phyloP scores from a whole-genome alignment of 2,329 filamentous ascomycete genomes.

The Xylariaceae sp. region DNA sequence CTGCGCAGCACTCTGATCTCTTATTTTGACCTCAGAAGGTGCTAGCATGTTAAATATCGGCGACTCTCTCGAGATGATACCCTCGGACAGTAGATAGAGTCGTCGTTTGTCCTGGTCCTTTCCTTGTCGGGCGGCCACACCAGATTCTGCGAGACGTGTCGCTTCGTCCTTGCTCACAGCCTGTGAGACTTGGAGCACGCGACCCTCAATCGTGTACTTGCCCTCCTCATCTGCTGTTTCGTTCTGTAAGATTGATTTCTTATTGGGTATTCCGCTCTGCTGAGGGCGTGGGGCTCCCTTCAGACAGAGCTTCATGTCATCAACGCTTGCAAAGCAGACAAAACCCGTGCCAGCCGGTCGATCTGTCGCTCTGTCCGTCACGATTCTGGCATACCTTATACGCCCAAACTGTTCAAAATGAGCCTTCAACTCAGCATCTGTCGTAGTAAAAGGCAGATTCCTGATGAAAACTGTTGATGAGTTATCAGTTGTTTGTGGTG shows the following conservation, averaged over 20 bases:
- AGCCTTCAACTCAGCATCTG: slow-evolving; percentile 74
- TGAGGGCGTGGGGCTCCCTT: slow-evolving; percentile 64
- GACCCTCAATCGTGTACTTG: slow-evolving; percentile 84
- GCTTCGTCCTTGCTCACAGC: slow-evolving; percentile 85
- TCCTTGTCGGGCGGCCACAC: slow-evolving; percentile 58
- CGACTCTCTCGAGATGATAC: slow-evolving; percentile 73
- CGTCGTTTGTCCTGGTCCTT: slow-evolving; percentile 83
- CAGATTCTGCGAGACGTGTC: slow-evolving; percentile 66
- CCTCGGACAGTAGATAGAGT: slow-evolving; percentile 83
- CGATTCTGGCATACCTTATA: slow-evolving; percentile 87
- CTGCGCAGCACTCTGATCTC: slow-evolving; percentile 81
- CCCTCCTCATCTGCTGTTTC: slow-evolving; percentile 77
- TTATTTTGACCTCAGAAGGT: slow-evolving; percentile 77
- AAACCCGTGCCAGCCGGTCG: slow-evolving; percentile 90
- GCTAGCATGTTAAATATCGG: slow-evolving; percentile 73
- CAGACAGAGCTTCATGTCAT: slow-evolving; percentile 74
- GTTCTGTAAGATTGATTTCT: slow-evolving; percentile 83
- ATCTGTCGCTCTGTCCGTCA: slow-evolving; percentile 80
- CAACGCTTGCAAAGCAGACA: slow-evolving; percentile 79
- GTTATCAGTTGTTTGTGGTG: slow-evolving; percentile 52
- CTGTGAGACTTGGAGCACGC: slow-evolving; percentile 76
- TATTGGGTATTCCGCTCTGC: slow-evolving; percentile 46
- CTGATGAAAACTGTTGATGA: slow-evolving; percentile 83
- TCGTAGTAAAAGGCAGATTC: slow-evolving; percentile 85
- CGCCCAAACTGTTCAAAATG: slow-evolving; percentile 87